Percentiles rank a stretch among this genome's conserved stretches.
These are phyloP conservation scores for Suzukiozyma palmioleophila DNA, from an alignment of 1,139 yeast genomes.

Conservation along the genomic window DNA sequence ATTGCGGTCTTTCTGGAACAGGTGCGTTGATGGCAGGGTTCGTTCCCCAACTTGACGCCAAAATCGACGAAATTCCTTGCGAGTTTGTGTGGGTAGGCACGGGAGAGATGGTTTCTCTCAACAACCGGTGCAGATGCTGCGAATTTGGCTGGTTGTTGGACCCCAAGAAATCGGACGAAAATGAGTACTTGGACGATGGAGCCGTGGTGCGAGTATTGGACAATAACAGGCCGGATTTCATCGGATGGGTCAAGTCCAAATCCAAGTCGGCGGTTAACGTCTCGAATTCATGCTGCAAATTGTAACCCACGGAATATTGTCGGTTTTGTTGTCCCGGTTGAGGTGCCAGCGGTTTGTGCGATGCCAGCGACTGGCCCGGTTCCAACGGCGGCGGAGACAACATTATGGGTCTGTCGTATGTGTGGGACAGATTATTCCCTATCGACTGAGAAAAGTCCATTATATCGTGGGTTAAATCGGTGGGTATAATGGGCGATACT, in stretches of 20 bases:
- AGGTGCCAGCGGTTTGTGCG: neutral
- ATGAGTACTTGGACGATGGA: neutral
- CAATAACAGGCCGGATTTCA: neutral
- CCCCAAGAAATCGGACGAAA: conserved; percentile 3
- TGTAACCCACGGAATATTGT: conserved; percentile 42
- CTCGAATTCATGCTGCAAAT: conserved; percentile 45
- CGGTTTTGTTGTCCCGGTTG: conserved; percentile 21
- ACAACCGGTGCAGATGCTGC: neutral
- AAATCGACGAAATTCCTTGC: conserved; percentile 2
- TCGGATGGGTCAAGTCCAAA: conserved; percentile 32
- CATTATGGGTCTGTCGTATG: conserved; percentile 31
- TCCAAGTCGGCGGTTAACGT: conserved; percentile 46
- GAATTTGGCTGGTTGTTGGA: neutral
- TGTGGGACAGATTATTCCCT: conserved; percentile 4
- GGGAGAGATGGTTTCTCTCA: conserved; percentile 6
- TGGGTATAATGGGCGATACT: too few species aligned
- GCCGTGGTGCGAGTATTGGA: neutral
- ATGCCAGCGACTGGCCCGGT: conserved; percentile 9
- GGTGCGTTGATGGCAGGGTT: conserved; percentile 10
- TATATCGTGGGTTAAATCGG: neutral
- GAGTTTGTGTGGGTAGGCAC: conserved; percentile 3
- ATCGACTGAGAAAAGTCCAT: conserved; percentile 1
- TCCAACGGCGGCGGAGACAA: conserved; percentile 41
- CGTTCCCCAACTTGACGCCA: conserved; percentile 2
- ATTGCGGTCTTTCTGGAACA: conserved; percentile 40